phyloP scores from a whole-genome alignment of 2,329 filamentous ascomycete species.

The Colletotrichum salicis region DNA sequence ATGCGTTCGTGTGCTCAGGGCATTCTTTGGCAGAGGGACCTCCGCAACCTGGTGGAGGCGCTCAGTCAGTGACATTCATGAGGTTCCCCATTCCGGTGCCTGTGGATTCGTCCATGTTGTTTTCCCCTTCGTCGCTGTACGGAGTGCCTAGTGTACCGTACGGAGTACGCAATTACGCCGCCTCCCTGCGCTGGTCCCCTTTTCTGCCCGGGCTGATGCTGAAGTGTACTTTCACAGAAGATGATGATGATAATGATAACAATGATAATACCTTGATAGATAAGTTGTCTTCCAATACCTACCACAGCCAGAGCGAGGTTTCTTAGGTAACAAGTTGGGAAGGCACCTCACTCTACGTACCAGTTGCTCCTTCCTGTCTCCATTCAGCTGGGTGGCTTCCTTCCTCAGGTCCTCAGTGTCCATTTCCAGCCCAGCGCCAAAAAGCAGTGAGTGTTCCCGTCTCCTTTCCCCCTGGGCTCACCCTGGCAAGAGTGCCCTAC shows the following conservation, averaged over 20 bases:
- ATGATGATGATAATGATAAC: too few relatives aligned
- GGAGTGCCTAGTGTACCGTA: too few relatives aligned
- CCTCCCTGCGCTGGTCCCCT: not conserved
- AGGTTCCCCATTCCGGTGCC: not conserved
- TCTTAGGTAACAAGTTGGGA: not conserved
- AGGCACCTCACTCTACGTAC: too few relatives aligned
- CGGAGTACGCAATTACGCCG: not conserved
- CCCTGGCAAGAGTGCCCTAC: slow-evolving; percentile 2
- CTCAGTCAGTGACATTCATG: slow-evolving; percentile 16
- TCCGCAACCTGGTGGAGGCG: not conserved
- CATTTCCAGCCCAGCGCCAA: not conserved
- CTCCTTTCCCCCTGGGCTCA: not conserved
- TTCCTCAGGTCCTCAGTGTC: not conserved
- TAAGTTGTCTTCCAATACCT: too few relatives aligned
- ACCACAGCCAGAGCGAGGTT: too few relatives aligned
- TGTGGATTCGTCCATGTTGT: not conserved
- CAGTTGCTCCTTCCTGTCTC: not conserved
- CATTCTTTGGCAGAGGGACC: not conserved
- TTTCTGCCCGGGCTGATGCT: not conserved
- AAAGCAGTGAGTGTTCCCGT: not conserved
- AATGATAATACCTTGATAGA: too few relatives aligned
- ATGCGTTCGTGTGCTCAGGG: not conserved
- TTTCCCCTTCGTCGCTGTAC: not conserved
- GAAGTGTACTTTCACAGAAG: not conserved
- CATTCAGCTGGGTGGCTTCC: slow-evolving; percentile 3